These are phyloP conservation scores for Clavaria fumosa DNA, from an alignment of 768 basidiomycete species.

Conservation along the genomic window DNA sequence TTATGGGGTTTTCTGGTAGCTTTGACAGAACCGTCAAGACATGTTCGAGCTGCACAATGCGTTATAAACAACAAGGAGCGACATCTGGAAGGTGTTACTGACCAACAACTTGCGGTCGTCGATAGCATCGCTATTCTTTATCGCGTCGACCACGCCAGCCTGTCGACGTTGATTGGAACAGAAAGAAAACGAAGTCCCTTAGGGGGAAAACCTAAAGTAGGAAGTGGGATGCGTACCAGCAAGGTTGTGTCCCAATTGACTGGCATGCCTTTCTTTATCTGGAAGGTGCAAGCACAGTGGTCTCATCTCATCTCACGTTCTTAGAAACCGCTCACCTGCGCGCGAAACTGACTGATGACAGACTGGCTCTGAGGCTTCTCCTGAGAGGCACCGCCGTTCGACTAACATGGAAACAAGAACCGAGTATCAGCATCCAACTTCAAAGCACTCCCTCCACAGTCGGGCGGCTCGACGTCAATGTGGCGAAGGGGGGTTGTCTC, in stretches of 20 bases:
- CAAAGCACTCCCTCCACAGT: too few species aligned
- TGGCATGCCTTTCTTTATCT: slow-evolving; percentile 25
- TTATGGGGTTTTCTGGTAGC: slow-evolving; percentile 32
- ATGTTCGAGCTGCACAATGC: slow-evolving; percentile 45
- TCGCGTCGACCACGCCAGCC: slow-evolving; percentile 44
- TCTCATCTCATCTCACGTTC: too few species aligned
- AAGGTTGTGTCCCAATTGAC: slow-evolving; percentile 21
- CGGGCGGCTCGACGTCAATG: too few species aligned
- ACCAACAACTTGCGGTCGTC: slow-evolving; percentile 73
- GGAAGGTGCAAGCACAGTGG: too few species aligned
- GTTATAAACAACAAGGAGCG: too few species aligned
- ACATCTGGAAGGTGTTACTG: too few species aligned
- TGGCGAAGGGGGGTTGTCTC: too few species aligned
- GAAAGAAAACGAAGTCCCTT: too few species aligned
- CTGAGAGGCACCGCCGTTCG: not conserved
- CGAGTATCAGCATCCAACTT: too few species aligned
- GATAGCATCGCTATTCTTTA: slow-evolving; percentile 43
- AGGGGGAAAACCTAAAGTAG: too few species aligned
- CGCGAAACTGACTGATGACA: slow-evolving; percentile 26
- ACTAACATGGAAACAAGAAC: too few species aligned
- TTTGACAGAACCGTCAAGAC: slow-evolving; percentile 46
- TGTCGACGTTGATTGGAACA: slow-evolving; percentile 15
- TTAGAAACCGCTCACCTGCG: slow-evolving; percentile 26
- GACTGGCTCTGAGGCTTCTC: not conserved
- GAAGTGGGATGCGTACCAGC: slow-evolving; percentile 26